Evolutionary conservation across 495 filamentous ascomycete genomes (phyloP).

Genomic region (Neurospora sp.): DNA sequence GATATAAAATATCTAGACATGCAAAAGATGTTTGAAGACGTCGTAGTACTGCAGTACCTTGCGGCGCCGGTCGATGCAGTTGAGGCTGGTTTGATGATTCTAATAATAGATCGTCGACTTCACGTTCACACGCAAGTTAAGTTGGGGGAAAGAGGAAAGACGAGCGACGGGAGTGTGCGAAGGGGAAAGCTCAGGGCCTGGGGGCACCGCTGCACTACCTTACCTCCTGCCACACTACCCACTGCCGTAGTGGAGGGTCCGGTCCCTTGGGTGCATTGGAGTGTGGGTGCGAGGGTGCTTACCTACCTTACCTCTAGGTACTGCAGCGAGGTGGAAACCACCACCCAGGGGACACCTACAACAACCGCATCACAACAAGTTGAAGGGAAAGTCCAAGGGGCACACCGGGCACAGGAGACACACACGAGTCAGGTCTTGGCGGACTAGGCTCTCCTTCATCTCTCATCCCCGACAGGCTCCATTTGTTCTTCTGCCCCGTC

Average conservation of each 20-base stretch:
- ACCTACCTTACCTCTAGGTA: neutral
- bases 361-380: neutral
- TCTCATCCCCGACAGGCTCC: neutral
- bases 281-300: neutral
- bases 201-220: neutral
- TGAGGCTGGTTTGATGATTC: constrained; percentile 25
- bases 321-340: neutral
- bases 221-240: neutral
- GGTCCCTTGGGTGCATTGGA: neutral
- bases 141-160: constrained; percentile 17
- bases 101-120: constrained; percentile 21
- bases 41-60: constrained; percentile 10
- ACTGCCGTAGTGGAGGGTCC: neutral
- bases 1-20: neutral
- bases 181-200: constrained; percentile 6
- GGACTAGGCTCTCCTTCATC: neutral
- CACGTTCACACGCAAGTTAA: constrained; percentile 2
- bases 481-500: neutral
- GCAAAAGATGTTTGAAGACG: neutral
- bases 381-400: neutral
- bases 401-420: neutral
- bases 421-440: neutral
- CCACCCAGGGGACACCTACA: neutral
- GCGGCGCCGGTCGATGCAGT: constrained; percentile 24
- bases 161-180: constrained; percentile 8